Percentiles rank a stretch among this genome's conserved stretches.
These are phyloP conservation scores for Moricandia moricandioides DNA, from an alignment of 345 rosid species.

Conservation along the genomic window DNA sequence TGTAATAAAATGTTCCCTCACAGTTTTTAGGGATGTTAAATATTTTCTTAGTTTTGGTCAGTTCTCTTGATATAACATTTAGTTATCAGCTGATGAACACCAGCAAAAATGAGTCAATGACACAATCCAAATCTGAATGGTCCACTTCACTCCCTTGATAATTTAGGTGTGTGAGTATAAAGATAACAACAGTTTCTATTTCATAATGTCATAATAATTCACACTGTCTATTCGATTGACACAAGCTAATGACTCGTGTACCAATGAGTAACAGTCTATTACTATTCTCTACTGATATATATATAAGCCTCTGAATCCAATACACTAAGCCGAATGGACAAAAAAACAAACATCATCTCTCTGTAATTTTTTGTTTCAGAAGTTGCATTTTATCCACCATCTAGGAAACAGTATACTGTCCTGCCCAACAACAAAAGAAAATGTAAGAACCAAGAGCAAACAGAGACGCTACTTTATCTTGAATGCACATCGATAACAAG, in stretches of 20 bases:
- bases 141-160: not conserved
- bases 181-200: not conserved
- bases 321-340: constrained; percentile 27
- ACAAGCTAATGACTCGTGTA: constrained; percentile 10
- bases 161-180: not conserved
- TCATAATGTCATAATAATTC: constrained; percentile 14
- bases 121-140: not conserved
- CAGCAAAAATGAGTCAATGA: not conserved
- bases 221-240: constrained; percentile 9
- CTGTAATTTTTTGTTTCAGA: constrained; percentile 4
- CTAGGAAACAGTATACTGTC: not conserved
- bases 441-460: constrained; percentile 17
- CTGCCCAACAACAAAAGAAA: constrained; percentile 17
- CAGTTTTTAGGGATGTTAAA: not conserved
- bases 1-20: constrained; percentile 9
- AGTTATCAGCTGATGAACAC: not conserved
- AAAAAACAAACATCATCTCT: constrained; percentile 16
- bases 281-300: constrained; percentile 17
- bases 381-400: not conserved
- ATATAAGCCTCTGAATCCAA: constrained; percentile 19
- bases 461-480: not conserved
- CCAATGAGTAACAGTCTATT: constrained; percentile 19
- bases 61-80: not conserved
- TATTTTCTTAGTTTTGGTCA: not conserved
- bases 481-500: not conserved